Evolutionary conservation across 495 filamentous ascomycete species (phyloP).

Genomic region (Neurospora cerealis): DNA sequence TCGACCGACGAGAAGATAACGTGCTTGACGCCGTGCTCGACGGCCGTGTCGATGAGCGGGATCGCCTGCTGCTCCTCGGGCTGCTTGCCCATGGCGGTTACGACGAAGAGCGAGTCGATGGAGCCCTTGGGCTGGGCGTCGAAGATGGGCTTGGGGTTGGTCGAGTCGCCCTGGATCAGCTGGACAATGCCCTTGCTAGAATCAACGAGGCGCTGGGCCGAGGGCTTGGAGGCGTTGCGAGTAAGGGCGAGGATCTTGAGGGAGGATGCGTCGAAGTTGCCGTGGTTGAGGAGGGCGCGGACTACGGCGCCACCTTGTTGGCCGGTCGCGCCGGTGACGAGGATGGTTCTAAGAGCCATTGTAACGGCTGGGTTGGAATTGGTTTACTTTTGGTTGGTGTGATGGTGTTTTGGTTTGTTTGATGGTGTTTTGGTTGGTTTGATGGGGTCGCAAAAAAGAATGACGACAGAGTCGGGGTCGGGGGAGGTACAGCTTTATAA

Average conservation of each 20-base stretch:
- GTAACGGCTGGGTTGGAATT: background rate
- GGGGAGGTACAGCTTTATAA: background rate
- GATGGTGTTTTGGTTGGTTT: too few relatives aligned
- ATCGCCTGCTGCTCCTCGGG: conserved; percentile 53
- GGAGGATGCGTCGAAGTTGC: conserved; percentile 12
- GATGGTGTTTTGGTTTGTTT: background rate
- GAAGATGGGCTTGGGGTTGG: conserved; percentile 44
- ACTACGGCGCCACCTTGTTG: conserved; percentile 60
- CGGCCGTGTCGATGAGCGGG: conserved; percentile 46
- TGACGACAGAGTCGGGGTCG: background rate
- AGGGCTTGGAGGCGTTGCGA: conserved; percentile 43
- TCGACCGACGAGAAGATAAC: conserved; percentile 63
- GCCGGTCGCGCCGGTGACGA: conserved; percentile 60
- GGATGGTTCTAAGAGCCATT: conserved; percentile 17
- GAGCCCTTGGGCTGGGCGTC: conserved; percentile 30
- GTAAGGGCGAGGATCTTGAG: conserved; percentile 63
- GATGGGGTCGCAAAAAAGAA: background rate
- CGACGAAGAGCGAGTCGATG: conserved; percentile 39
- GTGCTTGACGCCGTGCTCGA: conserved; percentile 35
- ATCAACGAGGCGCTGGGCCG: conserved; percentile 40
- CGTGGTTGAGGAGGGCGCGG: conserved; percentile 39
- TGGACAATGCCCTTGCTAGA: conserved; percentile 28
- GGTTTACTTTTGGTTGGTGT: background rate
- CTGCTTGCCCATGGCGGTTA: conserved; percentile 30
- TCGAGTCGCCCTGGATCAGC: conserved; percentile 48